Base-by-base conservation (phyloP, 2,329 filamentous ascomycete species). In the Colletotrichum camelliae region DNA sequence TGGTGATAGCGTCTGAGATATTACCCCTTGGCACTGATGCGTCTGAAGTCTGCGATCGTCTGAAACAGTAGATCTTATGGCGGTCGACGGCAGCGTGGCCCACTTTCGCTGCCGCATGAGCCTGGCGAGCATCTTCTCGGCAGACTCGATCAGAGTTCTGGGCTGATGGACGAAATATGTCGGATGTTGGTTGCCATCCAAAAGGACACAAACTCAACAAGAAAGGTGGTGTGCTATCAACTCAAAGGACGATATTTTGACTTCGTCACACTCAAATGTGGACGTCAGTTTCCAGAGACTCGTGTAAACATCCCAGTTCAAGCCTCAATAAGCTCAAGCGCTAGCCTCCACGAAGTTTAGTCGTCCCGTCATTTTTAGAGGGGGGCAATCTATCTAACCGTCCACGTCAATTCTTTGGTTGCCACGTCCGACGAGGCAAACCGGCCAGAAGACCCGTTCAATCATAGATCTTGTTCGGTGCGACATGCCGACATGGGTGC, bases 41-140 rank as follows among this genome's bases (percentile, higher is more conserved):
- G 73, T 75, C 73, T 75, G 73, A 73, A 75, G 69, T 68, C 69
- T 75, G 24, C 35, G 57, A 73, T 75, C 43, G 27, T 72, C 69
- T 75, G 73, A 75, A 75, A 75, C 73, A 35, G 55, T 24, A 75
- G 55, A 75, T 73, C 62, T 58, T n/a, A 37, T 62, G 57, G 62
- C 60, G 57, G 52, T 37, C 67, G 35, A 37, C 39, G 33, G 52
- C 15, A 24, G 52, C 16, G 21, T 71, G 61, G 61, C 61, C 68
- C 67, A 72, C 61, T 33, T 21, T 4, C 12, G 12, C 15, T 61
- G 68, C 55, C 24, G 61, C 48, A 62, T 52, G 61, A 71, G 37
- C 37, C 43, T 61, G 29, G 48, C 31, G 31, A 55, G 33, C 31
- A 27, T 43, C 35, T 21, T 55, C 31, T 13, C 18, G 18, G 21